Percentiles rank a stretch among this genome's conserved stretches.
These are phyloP conservation scores for Jimgerdemannia lactiflua DNA, from an alignment of 192 early-diverging fungal species.

Conservation along the genomic window DNA sequence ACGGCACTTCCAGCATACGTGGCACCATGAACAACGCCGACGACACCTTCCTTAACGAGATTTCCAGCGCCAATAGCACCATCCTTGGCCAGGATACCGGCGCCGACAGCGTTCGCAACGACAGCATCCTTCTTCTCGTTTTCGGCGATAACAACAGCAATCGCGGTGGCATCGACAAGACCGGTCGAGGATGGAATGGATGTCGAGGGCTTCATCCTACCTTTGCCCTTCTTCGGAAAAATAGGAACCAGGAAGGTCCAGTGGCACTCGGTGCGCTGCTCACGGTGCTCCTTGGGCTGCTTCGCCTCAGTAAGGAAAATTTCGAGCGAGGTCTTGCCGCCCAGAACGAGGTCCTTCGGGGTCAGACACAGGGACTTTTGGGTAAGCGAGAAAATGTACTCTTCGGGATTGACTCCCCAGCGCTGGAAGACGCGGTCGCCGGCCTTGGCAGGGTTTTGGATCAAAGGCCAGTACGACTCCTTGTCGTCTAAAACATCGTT, in stretches of 20 bases:
- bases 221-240: background rate
- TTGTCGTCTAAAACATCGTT: background rate
- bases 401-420: background rate
- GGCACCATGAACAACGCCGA: too few relatives aligned
- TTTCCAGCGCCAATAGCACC: too few relatives aligned
- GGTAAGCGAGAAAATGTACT: background rate
- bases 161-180: background rate
- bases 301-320: background rate
- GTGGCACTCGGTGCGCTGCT: background rate
- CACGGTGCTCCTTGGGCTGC: background rate
- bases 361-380: background rate
- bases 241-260: background rate
- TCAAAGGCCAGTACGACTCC: background rate
- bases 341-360: background rate
- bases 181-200: background rate
- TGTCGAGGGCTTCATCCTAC: background rate
- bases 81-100: too few relatives aligned
- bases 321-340: background rate
- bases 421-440: constrained; percentile 23
- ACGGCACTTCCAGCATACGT: too few relatives aligned
- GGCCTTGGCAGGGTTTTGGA: background rate
- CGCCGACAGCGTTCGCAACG: too few relatives aligned
- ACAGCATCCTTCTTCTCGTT: too few relatives aligned
- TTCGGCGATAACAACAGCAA: too few relatives aligned
- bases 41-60: too few relatives aligned